phyloP scores from a whole-genome alignment of 2,329 filamentous ascomycete species.

The Arthrocladium fulminans region DNA sequence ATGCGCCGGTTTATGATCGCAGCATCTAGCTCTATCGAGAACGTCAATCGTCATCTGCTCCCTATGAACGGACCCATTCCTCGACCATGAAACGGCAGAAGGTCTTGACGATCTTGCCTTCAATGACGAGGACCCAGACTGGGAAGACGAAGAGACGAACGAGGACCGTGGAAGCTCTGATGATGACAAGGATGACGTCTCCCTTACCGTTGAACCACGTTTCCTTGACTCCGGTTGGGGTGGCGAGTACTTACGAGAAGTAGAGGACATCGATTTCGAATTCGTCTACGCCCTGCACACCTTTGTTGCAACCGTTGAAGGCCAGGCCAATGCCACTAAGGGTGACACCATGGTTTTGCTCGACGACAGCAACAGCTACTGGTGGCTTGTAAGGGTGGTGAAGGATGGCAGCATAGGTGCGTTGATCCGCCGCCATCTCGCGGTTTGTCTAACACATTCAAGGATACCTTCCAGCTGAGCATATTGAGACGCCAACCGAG shows the following conservation, averaged over 20 bases:
- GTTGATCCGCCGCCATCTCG: conserved; percentile 19
- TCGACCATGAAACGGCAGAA: conserved; percentile 24
- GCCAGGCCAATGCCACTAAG: conserved; percentile 95
- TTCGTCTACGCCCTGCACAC: conserved; percentile 98
- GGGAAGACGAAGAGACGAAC: conserved; percentile 30
- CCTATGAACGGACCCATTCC: conserved; percentile 35
- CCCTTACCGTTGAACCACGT: conserved; percentile 48
- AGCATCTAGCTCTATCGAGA: conserved; percentile 11
- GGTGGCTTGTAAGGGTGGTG: conserved; percentile 95
- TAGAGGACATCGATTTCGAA: conserved; percentile 99
- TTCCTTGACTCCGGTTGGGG: conserved; percentile 66
- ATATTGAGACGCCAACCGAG: conserved; percentile 97
- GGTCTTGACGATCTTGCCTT: conserved; percentile 9
- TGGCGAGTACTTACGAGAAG: conserved; percentile 75
- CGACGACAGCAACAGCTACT: conserved; percentile 98
- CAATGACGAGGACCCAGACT: conserved; percentile 16
- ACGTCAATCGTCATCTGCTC: conserved; percentile 31
- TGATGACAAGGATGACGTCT: conserved; percentile 57
- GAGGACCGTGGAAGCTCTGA: conserved; percentile 33
- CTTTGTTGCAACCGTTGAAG: conserved; percentile 94
- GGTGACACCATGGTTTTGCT: conserved; percentile 97
- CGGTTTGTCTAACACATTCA: conserved; percentile 19
- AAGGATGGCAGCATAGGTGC: conserved; percentile 91
- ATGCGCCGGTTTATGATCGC: conserved; percentile 8
- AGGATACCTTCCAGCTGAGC: conserved; percentile 95